Evolutionary conservation across 139 green algal genomes (phyloP).

Genomic region (Coccomyxa sp.): DNA sequence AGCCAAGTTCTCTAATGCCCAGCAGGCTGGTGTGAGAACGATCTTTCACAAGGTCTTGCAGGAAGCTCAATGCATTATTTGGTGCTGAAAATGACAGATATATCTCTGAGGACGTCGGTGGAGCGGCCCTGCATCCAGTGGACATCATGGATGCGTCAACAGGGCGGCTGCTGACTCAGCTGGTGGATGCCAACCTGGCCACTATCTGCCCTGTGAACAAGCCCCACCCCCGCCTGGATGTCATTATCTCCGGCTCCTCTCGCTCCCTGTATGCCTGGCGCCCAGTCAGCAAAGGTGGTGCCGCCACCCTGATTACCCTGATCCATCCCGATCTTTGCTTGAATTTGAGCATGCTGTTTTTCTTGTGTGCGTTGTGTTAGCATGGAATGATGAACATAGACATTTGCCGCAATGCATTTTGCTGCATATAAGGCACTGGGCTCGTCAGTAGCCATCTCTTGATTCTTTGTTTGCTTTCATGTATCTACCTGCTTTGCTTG

Average conservation of each 20-base stretch:
- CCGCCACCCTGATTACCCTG: not conserved
- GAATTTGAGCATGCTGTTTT: not conserved
- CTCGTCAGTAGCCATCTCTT: not conserved
- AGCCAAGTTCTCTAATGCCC: no score
- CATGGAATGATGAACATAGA: not conserved
- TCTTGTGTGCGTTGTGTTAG: no score
- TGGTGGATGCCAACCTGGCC: slow-evolving; percentile 73
- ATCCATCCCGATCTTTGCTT: not conserved
- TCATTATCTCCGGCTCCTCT: slow-evolving; percentile 51
- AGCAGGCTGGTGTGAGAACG: no score
- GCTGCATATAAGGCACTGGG: not conserved
- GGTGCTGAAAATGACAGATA: slow-evolving; percentile 51
- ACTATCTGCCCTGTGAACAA: slow-evolving; percentile 53
- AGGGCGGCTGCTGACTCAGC: slow-evolving; percentile 48
- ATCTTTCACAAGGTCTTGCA: no score
- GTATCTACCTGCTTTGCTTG: not conserved
- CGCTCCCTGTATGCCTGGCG: slow-evolving; percentile 44
- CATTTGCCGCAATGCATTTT: not conserved
- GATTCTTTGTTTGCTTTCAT: not conserved
- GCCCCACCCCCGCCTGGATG: slow-evolving; percentile 64
- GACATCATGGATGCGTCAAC: slow-evolving; percentile 74
- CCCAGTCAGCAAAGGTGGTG: slow-evolving; percentile 2
- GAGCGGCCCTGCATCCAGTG: slow-evolving; percentile 79
- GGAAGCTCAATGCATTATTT: no score
- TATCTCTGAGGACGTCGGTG: slow-evolving; percentile 82